These are phyloP conservation scores for Saturnispora sekii DNA, from an alignment of 805 yeast genomes.

Conservation along the genomic window DNA sequence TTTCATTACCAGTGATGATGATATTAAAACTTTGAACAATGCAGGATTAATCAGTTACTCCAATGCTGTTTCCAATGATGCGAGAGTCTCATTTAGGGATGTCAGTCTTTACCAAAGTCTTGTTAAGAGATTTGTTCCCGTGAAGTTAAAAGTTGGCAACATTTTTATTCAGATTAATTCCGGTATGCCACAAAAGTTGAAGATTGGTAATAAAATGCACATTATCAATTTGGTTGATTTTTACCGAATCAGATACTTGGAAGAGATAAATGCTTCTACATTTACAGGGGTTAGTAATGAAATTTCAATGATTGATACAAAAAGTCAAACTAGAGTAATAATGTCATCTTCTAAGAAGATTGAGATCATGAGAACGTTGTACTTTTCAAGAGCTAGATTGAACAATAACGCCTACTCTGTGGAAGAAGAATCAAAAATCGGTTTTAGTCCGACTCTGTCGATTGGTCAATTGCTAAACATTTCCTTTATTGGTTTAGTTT, in stretches of 20 bases:
- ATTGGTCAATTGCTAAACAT: slow-evolving; percentile 57
- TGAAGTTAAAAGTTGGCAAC: slow-evolving; percentile 59
- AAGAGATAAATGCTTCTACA: slow-evolving; percentile 31
- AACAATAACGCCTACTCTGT: slow-evolving; percentile 16
- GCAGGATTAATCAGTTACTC: slow-evolving; percentile 36
- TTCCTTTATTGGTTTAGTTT: slow-evolving; percentile 59
- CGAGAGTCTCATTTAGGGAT: slow-evolving; percentile 43
- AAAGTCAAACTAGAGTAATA: slow-evolving; percentile 29
- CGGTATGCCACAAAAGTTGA: slow-evolving; percentile 34
- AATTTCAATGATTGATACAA: slow-evolving; percentile 33
- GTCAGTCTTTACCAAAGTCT: slow-evolving; percentile 41
- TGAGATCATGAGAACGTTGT: slow-evolving; percentile 63
- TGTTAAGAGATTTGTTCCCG: slow-evolving; percentile 45
- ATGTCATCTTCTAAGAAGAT: slow-evolving; percentile 40
- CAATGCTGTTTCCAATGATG: slow-evolving; percentile 35
- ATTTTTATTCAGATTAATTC: slow-evolving; percentile 50
- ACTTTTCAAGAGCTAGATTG: slow-evolving; percentile 51
- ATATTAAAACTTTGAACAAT: slow-evolving; percentile 32
- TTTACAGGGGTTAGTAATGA: slow-evolving; percentile 41
- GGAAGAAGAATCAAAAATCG: slow-evolving; percentile 29
- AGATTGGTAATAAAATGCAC: slow-evolving; percentile 28
- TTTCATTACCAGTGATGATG: slow-evolving; percentile 40
- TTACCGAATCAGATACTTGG: slow-evolving; percentile 32
- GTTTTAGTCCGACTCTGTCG: slow-evolving; percentile 21
- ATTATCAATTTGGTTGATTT: slow-evolving; percentile 34